Evolutionary conservation across 176 grass and related monocot species (phyloP), one percentile per base, ranked within the genome.

Genomic region (Sorghum bicolor): DNA sequence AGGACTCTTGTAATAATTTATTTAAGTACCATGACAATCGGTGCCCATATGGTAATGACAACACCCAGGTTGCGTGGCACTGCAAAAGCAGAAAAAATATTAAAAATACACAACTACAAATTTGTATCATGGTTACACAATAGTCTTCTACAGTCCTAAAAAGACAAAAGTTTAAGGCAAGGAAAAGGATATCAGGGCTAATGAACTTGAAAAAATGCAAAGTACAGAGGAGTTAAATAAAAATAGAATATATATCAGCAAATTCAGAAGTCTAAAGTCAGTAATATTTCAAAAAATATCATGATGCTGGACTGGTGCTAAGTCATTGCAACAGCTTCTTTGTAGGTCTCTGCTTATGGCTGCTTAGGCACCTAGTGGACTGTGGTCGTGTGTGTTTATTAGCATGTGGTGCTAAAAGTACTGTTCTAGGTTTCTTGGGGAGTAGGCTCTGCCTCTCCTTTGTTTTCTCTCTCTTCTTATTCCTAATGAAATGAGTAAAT

Each of bases 21-120:
- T 53, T 41, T 88, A 20, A 83, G 26, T 91, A 94, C 92, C 92
- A 94, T 61, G 70, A 91, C 63, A 83, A 94, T 87, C 1, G 92
- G 92, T 61, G 84, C 78, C 92, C 92, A 94, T 82, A 94, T 85
- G 28, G 92, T 85, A 76, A 94, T 85, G 29, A 94, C 78, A 75
- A 94, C 81, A 57, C 92, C 92, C 16, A 91, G 76, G 37, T 94
- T 91, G 65, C 32, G 84, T 60, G 89, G 84, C 74, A 94, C 92
- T 94, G 72, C 68, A 83, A 61, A 80, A 70, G 37, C 60, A 76
- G 60, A 38, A 40, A 44, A 63, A 58, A 81, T 67, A 81, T 70
- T 77, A 64, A 29, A 64, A 29, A 31, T 31, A 61, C 36, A 34
- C n/a, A 65, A 28, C 19, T 44, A 25, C n/a, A 43, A 8, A 74